Percentiles rank a stretch among this genome's conserved stretches.
phyloP scores from a whole-genome alignment of 164 flowering plant species.

The Stephania yunnanensis region DNA sequence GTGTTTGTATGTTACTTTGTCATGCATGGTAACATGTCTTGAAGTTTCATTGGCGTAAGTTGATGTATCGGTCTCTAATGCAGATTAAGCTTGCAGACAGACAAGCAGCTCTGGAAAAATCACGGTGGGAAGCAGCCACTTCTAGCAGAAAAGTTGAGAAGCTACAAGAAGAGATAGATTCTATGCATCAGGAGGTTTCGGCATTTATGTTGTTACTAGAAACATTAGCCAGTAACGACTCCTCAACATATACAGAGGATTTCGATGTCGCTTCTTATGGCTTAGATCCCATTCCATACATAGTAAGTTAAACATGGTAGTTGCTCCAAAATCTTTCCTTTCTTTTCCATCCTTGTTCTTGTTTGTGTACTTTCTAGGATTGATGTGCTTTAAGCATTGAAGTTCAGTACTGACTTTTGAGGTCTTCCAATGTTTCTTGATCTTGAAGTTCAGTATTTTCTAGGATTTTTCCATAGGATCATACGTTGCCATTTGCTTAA shows the following conservation, averaged over 20 bases:
- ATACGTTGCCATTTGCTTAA: background rate
- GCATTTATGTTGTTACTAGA: constrained; percentile 46
- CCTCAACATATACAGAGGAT: constrained; percentile 26
- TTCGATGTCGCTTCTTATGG: constrained; percentile 37
- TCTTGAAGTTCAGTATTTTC: background rate
- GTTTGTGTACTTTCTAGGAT: background rate
- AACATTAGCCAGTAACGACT: constrained; percentile 33
- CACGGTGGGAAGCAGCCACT: constrained; percentile 79
- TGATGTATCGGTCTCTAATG: constrained; percentile 7
- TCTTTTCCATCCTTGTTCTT: background rate
- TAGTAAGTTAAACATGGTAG: constrained; percentile 7
- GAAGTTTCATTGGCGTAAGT: no score
- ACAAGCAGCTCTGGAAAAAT: constrained; percentile 83
- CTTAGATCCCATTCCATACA: constrained; percentile 28
- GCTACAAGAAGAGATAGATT: constrained; percentile 59
- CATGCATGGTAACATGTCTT: no score
- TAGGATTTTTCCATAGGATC: no score
- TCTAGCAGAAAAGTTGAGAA: constrained; percentile 51
- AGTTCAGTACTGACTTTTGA: background rate
- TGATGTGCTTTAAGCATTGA: background rate
- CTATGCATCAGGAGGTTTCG: constrained; percentile 46
- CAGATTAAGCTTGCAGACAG: constrained; percentile 87
- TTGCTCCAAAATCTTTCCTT: background rate
- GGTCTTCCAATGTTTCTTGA: background rate
- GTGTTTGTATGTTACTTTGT: no score